Percentiles rank a stretch among this genome's conserved stretches.
Evolutionary conservation across 2,329 filamentous ascomycete genomes (phyloP).

Genomic region (Dactylellina cionopaga): DNA sequence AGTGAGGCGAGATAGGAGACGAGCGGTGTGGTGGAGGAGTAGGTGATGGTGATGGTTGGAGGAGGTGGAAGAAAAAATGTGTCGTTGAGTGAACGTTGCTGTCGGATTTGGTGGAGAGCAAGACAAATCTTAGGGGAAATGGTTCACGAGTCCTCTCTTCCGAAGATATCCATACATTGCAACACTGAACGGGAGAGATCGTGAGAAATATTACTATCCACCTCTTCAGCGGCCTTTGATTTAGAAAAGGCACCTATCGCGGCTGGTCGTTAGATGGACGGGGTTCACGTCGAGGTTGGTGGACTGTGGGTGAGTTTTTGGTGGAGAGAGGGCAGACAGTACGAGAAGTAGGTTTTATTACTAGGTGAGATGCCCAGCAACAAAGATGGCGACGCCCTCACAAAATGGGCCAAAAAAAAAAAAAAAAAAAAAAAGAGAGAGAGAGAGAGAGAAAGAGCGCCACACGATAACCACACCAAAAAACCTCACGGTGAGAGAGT

Average conservation of each 20-base stretch:
- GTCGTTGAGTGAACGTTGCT: slow-evolving; percentile 8
- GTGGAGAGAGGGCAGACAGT: slow-evolving; percentile 9
- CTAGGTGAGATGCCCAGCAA: slow-evolving; percentile 43
- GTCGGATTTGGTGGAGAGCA: not conserved
- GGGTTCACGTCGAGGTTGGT: slow-evolving; percentile 8
- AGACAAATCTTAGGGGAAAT: slow-evolving; percentile 34
- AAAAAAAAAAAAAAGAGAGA: slow-evolving; percentile 22
- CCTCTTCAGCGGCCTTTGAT: slow-evolving; percentile 30
- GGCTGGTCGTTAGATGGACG: not conserved
- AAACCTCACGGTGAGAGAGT: slow-evolving; percentile 2
- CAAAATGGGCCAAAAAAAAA: slow-evolving; percentile 10
- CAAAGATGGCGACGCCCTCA: slow-evolving; percentile 43
- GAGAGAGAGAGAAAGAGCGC: slow-evolving; percentile 5
- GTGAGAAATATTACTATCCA: slow-evolving; percentile 32
- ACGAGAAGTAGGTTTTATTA: slow-evolving; percentile 28
- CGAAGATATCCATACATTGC: slow-evolving; percentile 49
- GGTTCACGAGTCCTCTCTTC: slow-evolving; percentile 34
- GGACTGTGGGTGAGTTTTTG: slow-evolving; percentile 8
- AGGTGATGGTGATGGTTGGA: not conserved
- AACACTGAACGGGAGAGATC: slow-evolving; percentile 26
- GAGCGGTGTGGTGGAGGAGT: not conserved
- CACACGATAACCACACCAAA: slow-evolving; percentile 42
- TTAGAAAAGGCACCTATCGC: slow-evolving; percentile 17
- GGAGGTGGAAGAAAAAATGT: not conserved
- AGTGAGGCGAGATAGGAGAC: not conserved